Percentiles rank a stretch among this genome's conserved stretches.
phyloP scores from a whole-genome alignment of 2,329 filamentous ascomycete species.

The Xylaria sp. region DNA sequence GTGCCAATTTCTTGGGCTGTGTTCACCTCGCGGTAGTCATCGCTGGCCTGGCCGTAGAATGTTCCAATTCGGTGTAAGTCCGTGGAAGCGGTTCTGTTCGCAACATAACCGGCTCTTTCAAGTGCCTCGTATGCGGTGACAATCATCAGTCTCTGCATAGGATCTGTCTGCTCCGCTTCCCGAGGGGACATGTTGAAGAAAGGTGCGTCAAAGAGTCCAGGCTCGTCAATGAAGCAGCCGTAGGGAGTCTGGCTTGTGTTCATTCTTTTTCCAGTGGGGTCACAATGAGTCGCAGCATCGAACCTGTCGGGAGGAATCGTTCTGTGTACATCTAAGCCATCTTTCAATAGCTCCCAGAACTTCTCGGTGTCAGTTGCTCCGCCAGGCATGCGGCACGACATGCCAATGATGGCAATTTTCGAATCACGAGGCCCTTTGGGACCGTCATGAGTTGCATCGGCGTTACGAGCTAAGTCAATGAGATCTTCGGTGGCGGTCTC shows the following conservation, averaged over 20 bases:
- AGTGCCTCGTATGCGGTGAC: slow-evolving; percentile 75
- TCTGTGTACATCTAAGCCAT: slow-evolving; percentile 45
- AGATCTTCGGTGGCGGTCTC: not conserved
- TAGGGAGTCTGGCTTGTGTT: slow-evolving; percentile 38
- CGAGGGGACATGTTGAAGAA: slow-evolving; percentile 46
- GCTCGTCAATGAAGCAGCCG: slow-evolving; percentile 41
- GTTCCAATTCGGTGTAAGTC: slow-evolving; percentile 38
- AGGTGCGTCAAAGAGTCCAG: slow-evolving; percentile 40
- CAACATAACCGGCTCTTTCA: slow-evolving; percentile 64
- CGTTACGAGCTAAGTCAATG: not conserved
- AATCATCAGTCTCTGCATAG: slow-evolving; percentile 71
- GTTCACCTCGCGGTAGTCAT: slow-evolving; percentile 70
- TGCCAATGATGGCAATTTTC: slow-evolving; percentile 45
- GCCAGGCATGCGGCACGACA: slow-evolving; percentile 41
- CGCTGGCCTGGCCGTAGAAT: slow-evolving; percentile 40
- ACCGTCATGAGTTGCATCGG: not conserved
- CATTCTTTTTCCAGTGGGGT: slow-evolving; percentile 39
- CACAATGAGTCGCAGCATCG: slow-evolving; percentile 40
- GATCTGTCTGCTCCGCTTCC: slow-evolving; percentile 61
- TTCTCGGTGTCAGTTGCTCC: slow-evolving; percentile 38
- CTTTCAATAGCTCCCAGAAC: slow-evolving; percentile 44
- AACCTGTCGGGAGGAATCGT: slow-evolving; percentile 39
- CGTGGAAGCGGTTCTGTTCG: slow-evolving; percentile 39
- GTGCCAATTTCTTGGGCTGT: slow-evolving; percentile 66
- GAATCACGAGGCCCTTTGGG: slow-evolving; percentile 3